A percentile compares a stretch with the other conserved stretches of the same genome.
phyloP scores from a whole-genome alignment of 2,329 filamentous ascomycete species.

The Beauveria australis region DNA sequence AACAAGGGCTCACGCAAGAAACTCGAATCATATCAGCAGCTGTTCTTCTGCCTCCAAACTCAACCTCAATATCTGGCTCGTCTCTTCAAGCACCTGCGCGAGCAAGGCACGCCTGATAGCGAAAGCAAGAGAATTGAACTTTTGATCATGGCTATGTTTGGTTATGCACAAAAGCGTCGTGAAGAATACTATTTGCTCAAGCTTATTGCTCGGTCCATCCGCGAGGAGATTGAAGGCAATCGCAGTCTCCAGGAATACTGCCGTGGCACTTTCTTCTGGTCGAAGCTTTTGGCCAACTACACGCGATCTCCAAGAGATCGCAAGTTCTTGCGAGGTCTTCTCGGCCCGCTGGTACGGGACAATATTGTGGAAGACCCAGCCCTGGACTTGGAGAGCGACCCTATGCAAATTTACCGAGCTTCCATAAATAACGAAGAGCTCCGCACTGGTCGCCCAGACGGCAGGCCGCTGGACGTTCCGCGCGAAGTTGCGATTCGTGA shows the following conservation, averaged over 20 bases:
- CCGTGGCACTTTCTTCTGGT: conserved; percentile 89
- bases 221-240: conserved; percentile 75
- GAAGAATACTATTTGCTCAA: conserved; percentile 97
- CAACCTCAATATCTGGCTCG: conserved; percentile 90
- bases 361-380: conserved; percentile 89
- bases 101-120: conserved; percentile 79
- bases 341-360: conserved; percentile 78
- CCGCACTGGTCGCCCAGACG: conserved; percentile 76
- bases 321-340: conserved; percentile 80
- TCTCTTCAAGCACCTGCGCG: conserved; percentile 75
- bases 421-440: conserved; percentile 97
- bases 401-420: conserved; percentile 92
- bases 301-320: conserved; percentile 84
- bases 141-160: conserved; percentile 92
- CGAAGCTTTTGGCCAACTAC: conserved; percentile 77
- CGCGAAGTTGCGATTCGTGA: conserved; percentile 94
- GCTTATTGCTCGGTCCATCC: conserved; percentile 71
- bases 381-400: conserved; percentile 90
- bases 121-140: conserved; percentile 89
- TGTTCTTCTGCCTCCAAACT: conserved; percentile 95
- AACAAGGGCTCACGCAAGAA: conserved; percentile 96
- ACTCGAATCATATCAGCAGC: conserved; percentile 90
- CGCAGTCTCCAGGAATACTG: conserved; percentile 73
- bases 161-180: conserved; percentile 90
- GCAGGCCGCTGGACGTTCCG: conserved; percentile 73